A percentile compares a stretch with the other conserved stretches of the same genome.
Conservation (phyloP, 108 stramenopile species). For the Mediolabrus comicus region DNA sequence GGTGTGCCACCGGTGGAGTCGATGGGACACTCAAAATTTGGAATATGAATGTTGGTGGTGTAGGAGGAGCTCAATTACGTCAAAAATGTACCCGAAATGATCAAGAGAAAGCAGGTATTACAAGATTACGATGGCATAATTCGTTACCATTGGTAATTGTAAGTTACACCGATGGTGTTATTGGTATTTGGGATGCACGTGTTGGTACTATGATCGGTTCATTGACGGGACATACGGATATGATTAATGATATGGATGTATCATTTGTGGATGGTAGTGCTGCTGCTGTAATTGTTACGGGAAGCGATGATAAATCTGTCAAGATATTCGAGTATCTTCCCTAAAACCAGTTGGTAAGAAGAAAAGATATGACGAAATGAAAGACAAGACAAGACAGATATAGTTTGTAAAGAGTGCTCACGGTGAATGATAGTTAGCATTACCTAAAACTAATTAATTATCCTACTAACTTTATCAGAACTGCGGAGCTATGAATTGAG, state of each 20-base stretch:
- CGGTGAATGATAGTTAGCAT: too few species aligned
- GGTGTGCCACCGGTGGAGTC: conserved; percentile 87
- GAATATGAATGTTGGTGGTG: conserved; percentile 69
- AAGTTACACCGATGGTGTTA: conserved; percentile 68
- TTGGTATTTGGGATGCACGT: conserved; percentile 92
- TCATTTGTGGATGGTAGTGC: conserved; percentile 30
- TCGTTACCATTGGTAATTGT: conserved; percentile 73
- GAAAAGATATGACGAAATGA: too few species aligned
- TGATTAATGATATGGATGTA: conserved; percentile 82
- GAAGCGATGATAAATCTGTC: conserved; percentile 79
- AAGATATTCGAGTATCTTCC: conserved; percentile 59
- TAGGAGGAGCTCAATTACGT: conserved; percentile 27
- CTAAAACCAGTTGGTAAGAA: neutral
- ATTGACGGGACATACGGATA: conserved; percentile 83
- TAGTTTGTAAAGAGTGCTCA: too few species aligned
- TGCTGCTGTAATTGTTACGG: conserved; percentile 63
- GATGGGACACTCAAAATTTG: conserved; percentile 88
- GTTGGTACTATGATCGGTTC: conserved; percentile 60
- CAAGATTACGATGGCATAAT: conserved; percentile 83
- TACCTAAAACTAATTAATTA: too few species aligned
- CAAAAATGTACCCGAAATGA: conserved; percentile 20
- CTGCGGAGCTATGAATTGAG: too few species aligned
- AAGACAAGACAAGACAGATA: too few species aligned
- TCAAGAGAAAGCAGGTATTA: conserved; percentile 53
- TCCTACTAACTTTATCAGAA: too few species aligned